Evolutionary conservation across 2,329 filamentous ascomycete genomes (phyloP).

Genomic region (Aspergillus viridinutans): DNA sequence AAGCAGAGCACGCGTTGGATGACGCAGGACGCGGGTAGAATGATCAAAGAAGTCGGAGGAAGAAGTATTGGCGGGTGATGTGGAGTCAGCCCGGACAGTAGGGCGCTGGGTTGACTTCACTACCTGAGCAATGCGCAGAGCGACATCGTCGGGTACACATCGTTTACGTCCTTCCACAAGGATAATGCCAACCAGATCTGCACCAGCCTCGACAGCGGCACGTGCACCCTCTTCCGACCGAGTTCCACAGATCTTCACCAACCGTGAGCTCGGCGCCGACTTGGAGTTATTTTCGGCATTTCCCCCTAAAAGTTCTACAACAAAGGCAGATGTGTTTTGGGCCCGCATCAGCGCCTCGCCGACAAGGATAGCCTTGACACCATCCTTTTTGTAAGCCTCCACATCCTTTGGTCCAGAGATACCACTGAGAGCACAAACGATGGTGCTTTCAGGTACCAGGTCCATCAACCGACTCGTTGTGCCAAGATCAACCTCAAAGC

Average conservation of each 20-base stretch:
- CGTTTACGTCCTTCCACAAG: slow-evolving; percentile 77
- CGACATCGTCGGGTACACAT: slow-evolving; percentile 72
- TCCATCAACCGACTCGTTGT: slow-evolving; percentile 86
- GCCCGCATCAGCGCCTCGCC: slow-evolving; percentile 96
- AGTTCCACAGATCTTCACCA: slow-evolving; percentile 96
- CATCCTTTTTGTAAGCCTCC: slow-evolving; percentile 77
- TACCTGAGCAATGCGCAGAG: slow-evolving; percentile 71
- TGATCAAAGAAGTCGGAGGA: slow-evolving; percentile 67
- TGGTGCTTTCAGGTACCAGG: slow-evolving; percentile 77
- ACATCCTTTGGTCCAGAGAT: slow-evolving; percentile 89
- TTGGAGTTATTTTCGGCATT: slow-evolving; percentile 22
- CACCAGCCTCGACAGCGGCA: slow-evolving; percentile 77
- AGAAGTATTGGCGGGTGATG: slow-evolving; percentile 18
- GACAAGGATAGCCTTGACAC: slow-evolving; percentile 88
- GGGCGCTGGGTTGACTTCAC: slow-evolving; percentile 55
- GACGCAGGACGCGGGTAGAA: slow-evolving; percentile 44
- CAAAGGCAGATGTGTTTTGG: slow-evolving; percentile 75
- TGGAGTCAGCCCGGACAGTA: slow-evolving; percentile 4
- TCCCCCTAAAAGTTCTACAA: slow-evolving; percentile 72
- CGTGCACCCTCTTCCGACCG: slow-evolving; percentile 74
- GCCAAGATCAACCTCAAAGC: slow-evolving; percentile 91
- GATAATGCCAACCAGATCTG: slow-evolving; percentile 91
- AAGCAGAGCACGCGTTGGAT: slow-evolving; percentile 64
- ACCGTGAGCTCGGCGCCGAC: slow-evolving; percentile 40
- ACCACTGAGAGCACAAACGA: slow-evolving; percentile 90